phyloP scores from a whole-genome alignment of 2,329 filamentous ascomycete species.

The Fusarium staphyleae region DNA sequence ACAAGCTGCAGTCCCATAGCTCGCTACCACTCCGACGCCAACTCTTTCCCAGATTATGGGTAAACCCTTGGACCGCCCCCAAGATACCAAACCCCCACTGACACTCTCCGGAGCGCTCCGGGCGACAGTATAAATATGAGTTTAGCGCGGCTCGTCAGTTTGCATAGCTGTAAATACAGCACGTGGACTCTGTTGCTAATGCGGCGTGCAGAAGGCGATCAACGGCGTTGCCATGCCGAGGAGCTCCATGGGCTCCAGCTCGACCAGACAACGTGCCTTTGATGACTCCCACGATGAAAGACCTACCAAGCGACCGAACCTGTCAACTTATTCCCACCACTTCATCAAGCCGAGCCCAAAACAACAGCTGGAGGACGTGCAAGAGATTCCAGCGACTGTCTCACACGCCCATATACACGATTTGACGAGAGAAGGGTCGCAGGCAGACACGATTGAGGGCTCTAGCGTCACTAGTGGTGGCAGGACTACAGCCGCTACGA shows the following conservation, averaged over 20 bases:
- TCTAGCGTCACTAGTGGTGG: constrained; percentile 24
- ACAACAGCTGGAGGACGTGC: constrained; percentile 9
- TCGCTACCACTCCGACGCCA: constrained; percentile 48
- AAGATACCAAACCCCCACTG: constrained; percentile 27
- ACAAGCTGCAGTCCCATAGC: constrained; percentile 41
- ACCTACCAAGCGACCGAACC: constrained; percentile 37
- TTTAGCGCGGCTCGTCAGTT: constrained; percentile 36
- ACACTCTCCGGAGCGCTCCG: constrained; percentile 36
- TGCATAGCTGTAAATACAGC: neutral
- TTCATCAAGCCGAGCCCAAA: neutral
- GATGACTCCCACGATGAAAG: constrained; percentile 17
- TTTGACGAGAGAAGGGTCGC: constrained; percentile 33
- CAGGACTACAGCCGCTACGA: constrained; percentile 17
- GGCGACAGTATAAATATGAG: constrained; percentile 34
- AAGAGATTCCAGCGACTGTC: constrained; percentile 16
- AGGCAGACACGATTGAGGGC: constrained; percentile 26
- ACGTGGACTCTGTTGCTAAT: constrained; percentile 15
- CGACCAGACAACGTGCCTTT: neutral
- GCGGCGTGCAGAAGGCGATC: constrained; percentile 31
- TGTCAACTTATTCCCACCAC: neutral
- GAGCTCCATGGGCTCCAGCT: constrained; percentile 30
- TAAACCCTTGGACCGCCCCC: constrained; percentile 35
- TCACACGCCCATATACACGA: constrained; percentile 16
- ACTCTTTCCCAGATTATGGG: constrained; percentile 54
- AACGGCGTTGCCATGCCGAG: constrained; percentile 31